Evolutionary conservation across 2,329 filamentous ascomycete species (phyloP).

Genomic region (Byssoonygena ceratinophila): DNA sequence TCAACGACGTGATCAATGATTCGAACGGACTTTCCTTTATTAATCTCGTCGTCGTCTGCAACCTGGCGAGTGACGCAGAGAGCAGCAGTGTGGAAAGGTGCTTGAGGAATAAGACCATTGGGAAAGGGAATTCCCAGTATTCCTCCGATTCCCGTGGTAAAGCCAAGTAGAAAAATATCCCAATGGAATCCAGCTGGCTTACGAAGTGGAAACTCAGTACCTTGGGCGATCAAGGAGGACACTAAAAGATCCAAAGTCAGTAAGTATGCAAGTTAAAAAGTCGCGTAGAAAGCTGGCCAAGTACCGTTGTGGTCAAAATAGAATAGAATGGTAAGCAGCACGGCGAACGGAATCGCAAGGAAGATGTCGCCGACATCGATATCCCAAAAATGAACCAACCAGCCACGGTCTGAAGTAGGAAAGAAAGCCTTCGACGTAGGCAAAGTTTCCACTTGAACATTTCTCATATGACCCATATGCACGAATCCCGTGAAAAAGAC

Average conservation of each 20-base stretch:
- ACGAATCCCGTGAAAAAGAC: slow-evolving; percentile 87
- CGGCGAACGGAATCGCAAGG: slow-evolving; percentile 73
- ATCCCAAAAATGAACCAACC: slow-evolving; percentile 77
- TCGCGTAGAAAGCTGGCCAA: background rate
- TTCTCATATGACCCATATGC: slow-evolving; percentile 71
- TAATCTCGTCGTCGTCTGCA: slow-evolving; percentile 46
- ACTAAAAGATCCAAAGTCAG: slow-evolving; percentile 39
- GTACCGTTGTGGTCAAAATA: slow-evolving; percentile 81
- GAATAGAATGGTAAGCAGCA: slow-evolving; percentile 73
- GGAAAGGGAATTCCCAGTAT: slow-evolving; percentile 69
- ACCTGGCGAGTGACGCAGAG: slow-evolving; percentile 58
- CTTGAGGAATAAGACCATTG: slow-evolving; percentile 74
- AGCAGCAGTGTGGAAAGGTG: slow-evolving; percentile 69
- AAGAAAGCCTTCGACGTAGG: slow-evolving; percentile 69
- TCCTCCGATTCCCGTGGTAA: slow-evolving; percentile 65
- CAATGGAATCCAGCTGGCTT: slow-evolving; percentile 80
- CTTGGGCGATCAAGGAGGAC: slow-evolving; percentile 71
- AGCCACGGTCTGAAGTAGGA: slow-evolving; percentile 61
- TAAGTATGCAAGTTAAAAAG: background rate
- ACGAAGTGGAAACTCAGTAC: slow-evolving; percentile 67
- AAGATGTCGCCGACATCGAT: slow-evolving; percentile 63
- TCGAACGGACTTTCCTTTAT: slow-evolving; percentile 49
- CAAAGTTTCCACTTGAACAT: slow-evolving; percentile 57
- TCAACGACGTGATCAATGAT: slow-evolving; percentile 55
- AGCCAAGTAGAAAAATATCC: slow-evolving; percentile 70